phyloP scores from a whole-genome alignment of 2,329 filamentous ascomycete species.

The Diplodia corticola region DNA sequence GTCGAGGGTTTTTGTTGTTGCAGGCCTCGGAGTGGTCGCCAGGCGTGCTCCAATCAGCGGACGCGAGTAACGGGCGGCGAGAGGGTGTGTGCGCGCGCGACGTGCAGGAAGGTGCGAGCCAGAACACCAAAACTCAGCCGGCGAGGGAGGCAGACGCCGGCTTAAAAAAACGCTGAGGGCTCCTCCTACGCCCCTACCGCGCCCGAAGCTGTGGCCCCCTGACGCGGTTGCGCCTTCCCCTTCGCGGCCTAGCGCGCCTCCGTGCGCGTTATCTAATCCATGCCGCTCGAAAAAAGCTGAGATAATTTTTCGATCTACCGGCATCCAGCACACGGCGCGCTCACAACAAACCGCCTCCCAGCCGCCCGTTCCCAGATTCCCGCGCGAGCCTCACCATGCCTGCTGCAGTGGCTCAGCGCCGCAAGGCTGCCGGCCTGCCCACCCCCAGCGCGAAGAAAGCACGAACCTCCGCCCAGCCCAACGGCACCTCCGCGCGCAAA shows the following conservation, averaged over 20 bases:
- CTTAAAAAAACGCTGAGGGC: conserved; percentile 19
- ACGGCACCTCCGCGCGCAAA: conserved; percentile 19
- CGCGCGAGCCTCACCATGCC: conserved; percentile 32
- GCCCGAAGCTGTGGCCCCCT: conserved; percentile 19
- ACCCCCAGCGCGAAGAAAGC: conserved; percentile 40
- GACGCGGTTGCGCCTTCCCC: background rate
- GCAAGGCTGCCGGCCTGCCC: conserved; percentile 18
- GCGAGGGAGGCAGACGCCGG: conserved; percentile 9
- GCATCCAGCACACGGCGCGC: conserved; percentile 15
- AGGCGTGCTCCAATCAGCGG: conserved; percentile 14
- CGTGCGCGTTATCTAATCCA: conserved; percentile 20
- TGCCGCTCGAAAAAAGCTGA: conserved; percentile 22
- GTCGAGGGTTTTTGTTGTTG: background rate
- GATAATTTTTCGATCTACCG: conserved; percentile 21
- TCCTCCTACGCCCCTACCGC: conserved; percentile 13
- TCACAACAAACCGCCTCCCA: conserved; percentile 18
- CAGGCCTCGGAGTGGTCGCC: background rate
- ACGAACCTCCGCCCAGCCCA: conserved; percentile 25
- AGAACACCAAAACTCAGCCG: conserved; percentile 17
- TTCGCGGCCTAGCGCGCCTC: background rate
- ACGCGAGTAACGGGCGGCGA: conserved; percentile 17
- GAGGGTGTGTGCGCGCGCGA: conserved; percentile 18
- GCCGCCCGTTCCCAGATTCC: background rate
- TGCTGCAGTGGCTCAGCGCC: conserved; percentile 33
- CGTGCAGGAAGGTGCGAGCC: conserved; percentile 20